These are phyloP conservation scores for Dothistroma septosporum DNA, from an alignment of 2,329 filamentous ascomycete species.

Conservation along the genomic window DNA sequence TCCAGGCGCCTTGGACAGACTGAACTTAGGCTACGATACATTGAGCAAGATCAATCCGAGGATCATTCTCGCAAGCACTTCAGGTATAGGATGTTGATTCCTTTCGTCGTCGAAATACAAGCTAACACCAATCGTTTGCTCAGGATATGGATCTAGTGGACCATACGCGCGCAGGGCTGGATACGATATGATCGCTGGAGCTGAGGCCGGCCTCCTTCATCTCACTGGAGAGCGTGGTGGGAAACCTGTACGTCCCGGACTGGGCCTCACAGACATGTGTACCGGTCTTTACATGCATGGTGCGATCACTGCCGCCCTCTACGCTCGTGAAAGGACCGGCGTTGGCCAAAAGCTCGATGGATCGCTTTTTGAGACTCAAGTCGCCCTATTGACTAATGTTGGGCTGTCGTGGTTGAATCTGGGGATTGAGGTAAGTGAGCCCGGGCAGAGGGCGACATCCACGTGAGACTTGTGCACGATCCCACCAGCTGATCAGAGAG, in stretches of 20 bases:
- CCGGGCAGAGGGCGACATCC: too few relatives aligned
- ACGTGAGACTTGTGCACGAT: too few relatives aligned
- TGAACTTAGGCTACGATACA: slow-evolving; percentile 38
- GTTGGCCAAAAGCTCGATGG: slow-evolving; percentile 42
- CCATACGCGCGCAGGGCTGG: slow-evolving; percentile 40
- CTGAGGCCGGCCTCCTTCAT: slow-evolving; percentile 40
- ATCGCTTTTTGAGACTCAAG: slow-evolving; percentile 42
- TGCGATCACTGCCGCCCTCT: slow-evolving; percentile 39
- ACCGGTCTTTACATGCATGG: slow-evolving; percentile 43
- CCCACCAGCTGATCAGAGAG: too few relatives aligned
- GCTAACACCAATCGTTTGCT: slow-evolving; percentile 23
- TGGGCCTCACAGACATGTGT: slow-evolving; percentile 41
- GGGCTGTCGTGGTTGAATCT: slow-evolving; percentile 37
- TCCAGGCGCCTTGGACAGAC: slow-evolving; percentile 37
- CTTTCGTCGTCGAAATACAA: not conserved
- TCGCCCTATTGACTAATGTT: slow-evolving; percentile 40
- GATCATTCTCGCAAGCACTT: slow-evolving; percentile 38
- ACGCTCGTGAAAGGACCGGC: slow-evolving; percentile 33
- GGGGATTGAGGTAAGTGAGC: slow-evolving; percentile 26
- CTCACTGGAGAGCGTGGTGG: slow-evolving; percentile 39
- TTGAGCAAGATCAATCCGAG: slow-evolving; percentile 35
- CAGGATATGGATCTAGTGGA: slow-evolving; percentile 39
- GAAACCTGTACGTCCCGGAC: slow-evolving; percentile 37
- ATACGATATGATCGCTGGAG: slow-evolving; percentile 42
- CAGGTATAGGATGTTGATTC: not conserved